These are phyloP conservation scores for Monosporascus sp. DNA, from an alignment of 2,329 filamentous ascomycete genomes.

Conservation along the genomic window DNA sequence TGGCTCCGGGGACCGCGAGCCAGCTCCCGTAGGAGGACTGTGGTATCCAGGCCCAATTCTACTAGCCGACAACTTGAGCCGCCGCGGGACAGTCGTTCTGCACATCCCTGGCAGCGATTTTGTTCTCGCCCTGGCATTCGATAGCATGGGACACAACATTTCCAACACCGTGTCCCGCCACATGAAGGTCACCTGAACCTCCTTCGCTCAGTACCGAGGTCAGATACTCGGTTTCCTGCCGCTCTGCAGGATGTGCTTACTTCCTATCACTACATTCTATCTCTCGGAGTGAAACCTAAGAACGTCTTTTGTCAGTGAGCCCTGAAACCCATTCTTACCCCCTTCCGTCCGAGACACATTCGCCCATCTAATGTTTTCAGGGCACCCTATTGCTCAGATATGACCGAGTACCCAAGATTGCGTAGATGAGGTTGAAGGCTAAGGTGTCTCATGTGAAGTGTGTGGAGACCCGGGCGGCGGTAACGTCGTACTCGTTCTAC, in stretches of 20 bases:
- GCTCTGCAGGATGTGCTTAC: slow-evolving; percentile 15
- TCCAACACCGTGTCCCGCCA: slow-evolving; percentile 4
- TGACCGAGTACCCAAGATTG: too few species aligned
- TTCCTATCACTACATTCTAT: slow-evolving; percentile 8
- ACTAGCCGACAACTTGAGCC: not conserved
- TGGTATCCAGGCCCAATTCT: slow-evolving; percentile 11
- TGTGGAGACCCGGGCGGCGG: slow-evolving; percentile 7
- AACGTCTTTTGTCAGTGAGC: not conserved
- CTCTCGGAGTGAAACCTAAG: not conserved
- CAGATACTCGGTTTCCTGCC: slow-evolving; percentile 12
- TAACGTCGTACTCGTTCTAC: slow-evolving; percentile 6
- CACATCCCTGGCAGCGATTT: slow-evolving; percentile 16
- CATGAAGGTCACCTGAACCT: slow-evolving; percentile 3
- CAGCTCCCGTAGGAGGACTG: slow-evolving; percentile 8
- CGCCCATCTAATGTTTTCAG: too few species aligned
- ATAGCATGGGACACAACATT: slow-evolving; percentile 4
- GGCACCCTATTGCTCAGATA: too few species aligned
- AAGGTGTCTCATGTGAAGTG: slow-evolving; percentile 1
- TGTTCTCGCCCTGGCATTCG: slow-evolving; percentile 11
- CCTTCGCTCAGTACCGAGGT: slow-evolving; percentile 15
- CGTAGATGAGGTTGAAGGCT: too few species aligned
- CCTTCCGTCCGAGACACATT: too few species aligned
- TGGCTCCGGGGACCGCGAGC: not conserved
- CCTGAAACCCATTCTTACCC: too few species aligned
- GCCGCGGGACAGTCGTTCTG: slow-evolving; percentile 10